Base-by-base conservation (phyloP, 371 early-diverging fungal species). In the Nematocida sp. region DNA sequence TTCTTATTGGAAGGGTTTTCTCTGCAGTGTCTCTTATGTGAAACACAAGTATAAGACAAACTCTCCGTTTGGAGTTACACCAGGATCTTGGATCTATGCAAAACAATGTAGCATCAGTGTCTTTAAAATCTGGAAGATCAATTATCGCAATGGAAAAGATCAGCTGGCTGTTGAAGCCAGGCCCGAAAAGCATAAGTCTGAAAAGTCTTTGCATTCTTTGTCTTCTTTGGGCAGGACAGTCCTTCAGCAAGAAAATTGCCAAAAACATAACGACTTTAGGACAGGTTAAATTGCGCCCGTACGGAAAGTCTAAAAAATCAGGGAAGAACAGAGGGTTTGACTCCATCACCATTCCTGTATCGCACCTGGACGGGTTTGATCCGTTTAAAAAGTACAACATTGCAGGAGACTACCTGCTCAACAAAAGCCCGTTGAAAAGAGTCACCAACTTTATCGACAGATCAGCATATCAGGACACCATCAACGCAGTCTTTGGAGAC, bases 291-390 rank as follows among this genome's bases (percentile, higher is more conserved):
- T 36, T 70, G 5, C 17, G 27, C 25, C 40, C 62, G 11, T 70
- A 60, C 34, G 49, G 31, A 8, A 32, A 37, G 7, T 31, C 36
- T 5, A 34, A 43, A 27, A n/a, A n/a, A 2, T 21, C 13, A n/a
- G 49, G 46, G 13, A 34, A 27, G 11, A 8, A 11, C 2, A 11
- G 8, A n/a, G n/a, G n/a, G n/a, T n/a, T n/a, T n/a, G n/a, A n/a
- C n/a, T n/a, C n/a, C n/a, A n/a, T n/a, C n/a, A n/a, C n/a, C n/a
- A n/a, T n/a, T 19, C 49, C 36, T 23, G 21, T 15, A 25, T 13
- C 62, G 8, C 60, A 45, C 48, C 45, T 70, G 3, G 74, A 45
- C 3, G 74, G 74, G 8, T 70, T 70, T 60, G 19, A 32, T 19
- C 74, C 74, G 19, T 63, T 70, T 21, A 21, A 60, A 15, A 70